Conservation (phyloP, 2,329 filamentous ascomycete species). For the Penicillium capsulatum region DNA sequence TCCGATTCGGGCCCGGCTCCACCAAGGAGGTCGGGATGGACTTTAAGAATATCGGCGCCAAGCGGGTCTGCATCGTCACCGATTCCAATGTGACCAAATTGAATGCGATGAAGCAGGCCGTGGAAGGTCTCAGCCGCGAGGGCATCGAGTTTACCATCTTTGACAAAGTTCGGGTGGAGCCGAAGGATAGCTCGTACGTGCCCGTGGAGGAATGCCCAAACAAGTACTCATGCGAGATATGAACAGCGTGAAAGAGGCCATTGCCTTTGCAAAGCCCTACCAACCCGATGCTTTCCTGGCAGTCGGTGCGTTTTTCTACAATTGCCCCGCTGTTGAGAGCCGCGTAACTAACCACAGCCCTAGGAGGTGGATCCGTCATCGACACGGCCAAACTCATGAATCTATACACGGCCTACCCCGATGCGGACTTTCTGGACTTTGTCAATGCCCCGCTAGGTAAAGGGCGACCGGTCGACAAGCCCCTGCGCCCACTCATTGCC, state of each 20-base stretch:
- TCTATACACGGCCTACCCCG: conserved; percentile 82
- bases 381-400: conserved; percentile 99
- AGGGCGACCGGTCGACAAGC: conserved; percentile 68
- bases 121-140: conserved; percentile 72
- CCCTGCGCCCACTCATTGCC: conserved; percentile 71
- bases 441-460: conserved; percentile 92
- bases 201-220: not conserved
- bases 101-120: conserved; percentile 83
- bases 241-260: conserved; percentile 78
- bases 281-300: conserved; percentile 85
- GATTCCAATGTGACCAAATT: conserved; percentile 77
- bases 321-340: not conserved
- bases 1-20: conserved; percentile 87
- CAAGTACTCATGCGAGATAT: not conserved
- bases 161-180: conserved; percentile 77
- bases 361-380: conserved; percentile 80
- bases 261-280: conserved; percentile 77
- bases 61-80: conserved; percentile 87
- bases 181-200: conserved; percentile 83
- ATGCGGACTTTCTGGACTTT: conserved; percentile 94
- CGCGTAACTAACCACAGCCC: conserved; percentile 8
- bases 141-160: conserved; percentile 78
- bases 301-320: conserved; percentile 55
- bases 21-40: conserved; percentile 99
- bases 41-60: conserved; percentile 81